Conservation (phyloP, 768 basidiomycete genomes). For the Boletus rubescentipes region DNA sequence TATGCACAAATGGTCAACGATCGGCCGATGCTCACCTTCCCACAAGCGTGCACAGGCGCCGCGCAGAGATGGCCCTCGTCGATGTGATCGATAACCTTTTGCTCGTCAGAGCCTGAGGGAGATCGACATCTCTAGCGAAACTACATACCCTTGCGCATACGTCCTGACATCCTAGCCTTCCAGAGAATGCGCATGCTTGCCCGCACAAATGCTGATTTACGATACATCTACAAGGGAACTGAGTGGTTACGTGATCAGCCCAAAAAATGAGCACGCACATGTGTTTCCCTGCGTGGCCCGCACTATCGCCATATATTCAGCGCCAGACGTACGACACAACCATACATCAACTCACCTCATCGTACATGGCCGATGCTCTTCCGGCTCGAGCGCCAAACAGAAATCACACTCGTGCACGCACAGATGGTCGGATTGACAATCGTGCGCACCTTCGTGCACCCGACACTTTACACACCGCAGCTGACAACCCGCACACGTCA, state of each 20-base stretch:
- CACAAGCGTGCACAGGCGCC: constrained; percentile 54
- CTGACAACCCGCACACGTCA: constrained; percentile 48
- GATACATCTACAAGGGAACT: constrained; percentile 43
- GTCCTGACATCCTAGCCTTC: constrained; percentile 49
- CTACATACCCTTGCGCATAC: constrained; percentile 50
- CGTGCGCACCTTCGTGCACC: constrained; percentile 46
- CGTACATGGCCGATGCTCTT: constrained; percentile 39
- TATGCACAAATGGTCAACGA: too few relatives aligned
- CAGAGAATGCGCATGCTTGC: constrained; percentile 43
- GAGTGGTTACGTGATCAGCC: rapidly evolving
- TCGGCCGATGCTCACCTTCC: constrained; percentile 37
- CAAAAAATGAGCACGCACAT: constrained; percentile 37
- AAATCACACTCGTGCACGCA: constrained; percentile 48
- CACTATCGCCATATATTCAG: constrained; percentile 34
- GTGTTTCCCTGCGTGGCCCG: constrained; percentile 56
- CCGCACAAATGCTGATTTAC: constrained; percentile 57
- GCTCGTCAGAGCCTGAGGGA: not conserved
- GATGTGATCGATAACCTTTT: constrained; percentile 45
- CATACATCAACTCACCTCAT: constrained; percentile 40
- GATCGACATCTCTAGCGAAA: not conserved
- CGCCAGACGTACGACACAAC: not conserved
- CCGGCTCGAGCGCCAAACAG: constrained; percentile 29
- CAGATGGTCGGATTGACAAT: constrained; percentile 50
- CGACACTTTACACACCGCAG: constrained; percentile 47
- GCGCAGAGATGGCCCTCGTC: constrained; percentile 55